These are phyloP conservation scores for Oehlia diaphana DNA, from an alignment of 192 early-diverging fungal genomes.

Conservation along the genomic window DNA sequence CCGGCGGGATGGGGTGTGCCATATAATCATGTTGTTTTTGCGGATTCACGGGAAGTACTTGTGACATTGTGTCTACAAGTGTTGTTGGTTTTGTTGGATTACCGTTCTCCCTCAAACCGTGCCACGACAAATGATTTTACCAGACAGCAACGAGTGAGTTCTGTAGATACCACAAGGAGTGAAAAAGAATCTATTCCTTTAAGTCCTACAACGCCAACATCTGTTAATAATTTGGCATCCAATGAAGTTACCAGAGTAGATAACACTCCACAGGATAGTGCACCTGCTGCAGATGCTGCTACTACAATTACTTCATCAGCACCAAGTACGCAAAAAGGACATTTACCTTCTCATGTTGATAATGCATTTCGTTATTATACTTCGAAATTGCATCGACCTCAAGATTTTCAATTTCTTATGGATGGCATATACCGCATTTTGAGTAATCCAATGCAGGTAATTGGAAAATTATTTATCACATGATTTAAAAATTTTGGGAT, in stretches of 20 bases:
- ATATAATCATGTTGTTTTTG: constrained; percentile 81
- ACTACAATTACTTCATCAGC: background rate
- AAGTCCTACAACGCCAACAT: background rate
- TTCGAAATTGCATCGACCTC: constrained; percentile 75
- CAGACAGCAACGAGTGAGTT: background rate
- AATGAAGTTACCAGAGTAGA: background rate
- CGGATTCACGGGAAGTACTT: constrained; percentile 71
- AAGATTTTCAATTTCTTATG: constrained; percentile 82
- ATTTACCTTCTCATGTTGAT: constrained; percentile 34
- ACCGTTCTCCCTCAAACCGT: constrained; percentile 44
- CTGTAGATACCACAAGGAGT: background rate
- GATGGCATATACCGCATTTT: constrained; percentile 80
- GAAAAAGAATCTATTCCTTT: background rate
- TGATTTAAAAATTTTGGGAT: no score
- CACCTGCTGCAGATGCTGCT: background rate
- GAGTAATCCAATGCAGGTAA: constrained; percentile 70
- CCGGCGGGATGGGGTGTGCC: constrained; percentile 85
- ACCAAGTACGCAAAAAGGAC: background rate
- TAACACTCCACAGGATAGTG: background rate
- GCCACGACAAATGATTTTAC: background rate
- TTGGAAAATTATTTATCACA: no score
- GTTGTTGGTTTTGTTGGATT: constrained; percentile 72
- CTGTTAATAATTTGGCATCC: background rate
- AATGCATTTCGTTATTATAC: constrained; percentile 81
- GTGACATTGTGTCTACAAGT: constrained; percentile 71